Base-by-base conservation (phyloP, 805 yeast genomes). In the Candida loeiensis region DNA sequence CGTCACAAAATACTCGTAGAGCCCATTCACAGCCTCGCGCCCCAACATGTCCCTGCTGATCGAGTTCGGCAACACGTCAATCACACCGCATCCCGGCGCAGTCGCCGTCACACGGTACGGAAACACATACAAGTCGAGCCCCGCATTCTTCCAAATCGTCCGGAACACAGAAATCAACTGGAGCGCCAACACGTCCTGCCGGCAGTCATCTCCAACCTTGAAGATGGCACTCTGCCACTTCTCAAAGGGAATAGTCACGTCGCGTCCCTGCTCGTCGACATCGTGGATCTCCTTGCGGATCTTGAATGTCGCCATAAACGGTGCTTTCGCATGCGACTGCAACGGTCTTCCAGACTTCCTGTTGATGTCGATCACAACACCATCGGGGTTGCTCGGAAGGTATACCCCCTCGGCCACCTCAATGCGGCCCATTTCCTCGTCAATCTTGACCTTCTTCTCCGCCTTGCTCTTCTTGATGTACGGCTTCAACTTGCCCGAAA, bases 71-170 rank as follows among this genome's bases (percentile, higher is more conserved):
- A 93, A 73, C 22, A 95, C 99, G 59, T 95, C 99, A 66, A 93
- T 93, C 32, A 93, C 95, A 63, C 99, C 99, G 69, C 98, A 90
- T 0, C 99, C 99, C 1, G 99, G 98, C 2, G 96, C 96, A 7
- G 99, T 93, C 1, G 99, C 99, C 0, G 96, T 90, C 18, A 93
- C 99, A 49, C 97, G 70, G 63, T 93, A 77, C 1, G 99, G 99
- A 65, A 79, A 95, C 18, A 93, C 95, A 61, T 73, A 93, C 31
- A 91, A 76, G 59, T 93, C 98, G 46, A 93, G 70, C 1, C 98
- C 98, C 9, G 85, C 80, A 47, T 79, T 76, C 46, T 79, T 77
- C 95, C 96, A 93, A 38, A 93, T 86, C 32, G 91, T 80, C 53
- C 95, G 76, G 72, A 95, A 93, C 26, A 93, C 81, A 3, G 96